These are phyloP conservation scores for Boletellus ananiceps DNA, from an alignment of 768 basidiomycete species.

Conservation along the genomic window DNA sequence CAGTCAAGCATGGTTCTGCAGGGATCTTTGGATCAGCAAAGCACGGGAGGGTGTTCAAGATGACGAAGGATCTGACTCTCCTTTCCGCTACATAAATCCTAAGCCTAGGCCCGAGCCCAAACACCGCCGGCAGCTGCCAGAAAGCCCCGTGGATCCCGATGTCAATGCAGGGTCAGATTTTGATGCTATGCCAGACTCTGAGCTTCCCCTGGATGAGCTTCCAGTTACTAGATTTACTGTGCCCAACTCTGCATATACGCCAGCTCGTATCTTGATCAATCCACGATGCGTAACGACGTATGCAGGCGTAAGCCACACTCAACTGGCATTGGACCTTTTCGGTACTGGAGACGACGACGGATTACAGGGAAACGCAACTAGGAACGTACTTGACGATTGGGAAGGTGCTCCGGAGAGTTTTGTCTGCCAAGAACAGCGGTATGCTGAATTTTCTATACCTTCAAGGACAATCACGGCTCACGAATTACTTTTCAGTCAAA, in stretches of 20 bases:
- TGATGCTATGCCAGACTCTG: slow-evolving; percentile 75
- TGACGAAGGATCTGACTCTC: slow-evolving; percentile 30
- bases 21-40: slow-evolving; percentile 92
- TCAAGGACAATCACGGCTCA: neutral
- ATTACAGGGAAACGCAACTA: slow-evolving; percentile 40
- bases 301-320: slow-evolving; percentile 94
- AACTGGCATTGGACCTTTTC: slow-evolving; percentile 91
- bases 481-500: slow-evolving; percentile 47
- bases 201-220: slow-evolving; percentile 31
- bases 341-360: slow-evolving; percentile 69
- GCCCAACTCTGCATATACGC: slow-evolving; percentile 83
- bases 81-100: slow-evolving; percentile 6
- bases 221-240: slow-evolving; percentile 49
- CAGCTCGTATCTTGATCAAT: slow-evolving; percentile 91
- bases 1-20: slow-evolving; percentile 96
- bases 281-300: slow-evolving; percentile 97
- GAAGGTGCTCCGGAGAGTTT: slow-evolving; percentile 95
- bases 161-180: slow-evolving; percentile 85
- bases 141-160: slow-evolving; percentile 50
- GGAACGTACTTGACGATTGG: slow-evolving; percentile 92
- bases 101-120: slow-evolving; percentile 25
- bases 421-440: slow-evolving; percentile 95
- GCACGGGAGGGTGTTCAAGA: slow-evolving; percentile 74
- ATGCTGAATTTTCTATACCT: slow-evolving; percentile 16
- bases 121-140: slow-evolving; percentile 31